phyloP scores from a whole-genome alignment of 2,329 filamentous ascomycete genomes.

The Celoporthe dispersa region DNA sequence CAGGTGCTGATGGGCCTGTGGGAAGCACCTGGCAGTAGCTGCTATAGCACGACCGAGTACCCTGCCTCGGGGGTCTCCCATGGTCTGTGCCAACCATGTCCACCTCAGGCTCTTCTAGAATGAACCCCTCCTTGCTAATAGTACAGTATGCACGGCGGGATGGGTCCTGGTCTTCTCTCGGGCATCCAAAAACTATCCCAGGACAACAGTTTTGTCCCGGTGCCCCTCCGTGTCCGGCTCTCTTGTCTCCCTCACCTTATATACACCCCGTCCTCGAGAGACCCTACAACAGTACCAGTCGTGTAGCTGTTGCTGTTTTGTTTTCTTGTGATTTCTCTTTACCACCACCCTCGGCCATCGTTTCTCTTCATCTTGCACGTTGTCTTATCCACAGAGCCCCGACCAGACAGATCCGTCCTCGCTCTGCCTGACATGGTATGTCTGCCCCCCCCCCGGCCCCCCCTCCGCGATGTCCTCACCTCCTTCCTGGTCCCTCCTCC shows the following conservation, averaged over 20 bases:
- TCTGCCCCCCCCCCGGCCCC: no score
- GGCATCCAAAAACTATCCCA: conserved; percentile 15
- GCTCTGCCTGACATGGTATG: conserved; percentile 21
- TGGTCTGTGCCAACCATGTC: conserved; percentile 1
- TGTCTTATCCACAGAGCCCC: neutral
- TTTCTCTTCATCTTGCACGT: neutral
- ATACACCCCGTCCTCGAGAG: neutral
- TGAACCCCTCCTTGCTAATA: conserved; percentile 6
- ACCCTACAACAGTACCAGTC: neutral
- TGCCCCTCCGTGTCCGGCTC: neutral
- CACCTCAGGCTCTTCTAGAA: conserved; percentile 1
- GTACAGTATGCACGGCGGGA: neutral
- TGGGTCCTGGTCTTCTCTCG: neutral
- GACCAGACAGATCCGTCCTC: neutral
- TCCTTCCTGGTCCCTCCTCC: neutral
- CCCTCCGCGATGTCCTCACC: neutral
- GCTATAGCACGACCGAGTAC: neutral
- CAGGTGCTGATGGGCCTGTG: neutral
- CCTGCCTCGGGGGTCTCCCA: neutral
- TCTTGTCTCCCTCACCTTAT: neutral
- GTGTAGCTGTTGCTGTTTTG: no score
- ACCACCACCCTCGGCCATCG: neutral
- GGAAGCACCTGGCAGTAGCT: neutral
- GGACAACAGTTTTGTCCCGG: conserved; percentile 12
- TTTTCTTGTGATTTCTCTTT: neutral